These are phyloP conservation scores for Malus asiatica DNA, from an alignment of 306 rosid genomes.

Conservation along the genomic window DNA sequence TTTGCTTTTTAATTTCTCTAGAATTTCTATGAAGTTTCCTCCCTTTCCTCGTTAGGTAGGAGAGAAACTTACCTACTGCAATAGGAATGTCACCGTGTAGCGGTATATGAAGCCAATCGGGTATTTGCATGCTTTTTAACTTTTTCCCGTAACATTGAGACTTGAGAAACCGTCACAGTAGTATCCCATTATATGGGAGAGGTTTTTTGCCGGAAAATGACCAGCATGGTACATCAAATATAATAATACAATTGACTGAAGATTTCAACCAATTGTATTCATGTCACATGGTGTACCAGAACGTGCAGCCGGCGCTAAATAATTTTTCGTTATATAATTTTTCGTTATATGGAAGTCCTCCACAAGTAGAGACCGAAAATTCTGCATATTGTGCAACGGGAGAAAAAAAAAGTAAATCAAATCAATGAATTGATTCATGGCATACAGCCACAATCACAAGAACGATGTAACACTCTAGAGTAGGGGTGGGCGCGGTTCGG, in stretches of 20 bases:
- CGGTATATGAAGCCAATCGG: no score
- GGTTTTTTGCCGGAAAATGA: no score
- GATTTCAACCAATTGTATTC: no score
- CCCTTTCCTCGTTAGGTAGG: neutral
- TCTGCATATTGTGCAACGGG: neutral
- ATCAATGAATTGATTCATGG: slow-evolving; percentile 4
- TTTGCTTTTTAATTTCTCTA: neutral
- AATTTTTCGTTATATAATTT: no score
- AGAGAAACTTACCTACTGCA: neutral
- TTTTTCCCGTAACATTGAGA: no score
- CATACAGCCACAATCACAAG: slow-evolving; percentile 17
- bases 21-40: neutral
- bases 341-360: neutral
- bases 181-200: no score
- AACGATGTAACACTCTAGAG: slow-evolving; percentile 20
- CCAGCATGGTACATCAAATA: no score
- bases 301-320: fast-evolving
- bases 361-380: neutral
- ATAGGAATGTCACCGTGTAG: neutral
- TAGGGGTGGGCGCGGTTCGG: no score
- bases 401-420: neutral
- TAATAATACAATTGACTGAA: no score
- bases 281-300: no score
- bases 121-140: neutral
- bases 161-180: no score